phyloP scores from a whole-genome alignment of 1,139 yeast species.

The Yamadazyma trypodendri region DNA sequence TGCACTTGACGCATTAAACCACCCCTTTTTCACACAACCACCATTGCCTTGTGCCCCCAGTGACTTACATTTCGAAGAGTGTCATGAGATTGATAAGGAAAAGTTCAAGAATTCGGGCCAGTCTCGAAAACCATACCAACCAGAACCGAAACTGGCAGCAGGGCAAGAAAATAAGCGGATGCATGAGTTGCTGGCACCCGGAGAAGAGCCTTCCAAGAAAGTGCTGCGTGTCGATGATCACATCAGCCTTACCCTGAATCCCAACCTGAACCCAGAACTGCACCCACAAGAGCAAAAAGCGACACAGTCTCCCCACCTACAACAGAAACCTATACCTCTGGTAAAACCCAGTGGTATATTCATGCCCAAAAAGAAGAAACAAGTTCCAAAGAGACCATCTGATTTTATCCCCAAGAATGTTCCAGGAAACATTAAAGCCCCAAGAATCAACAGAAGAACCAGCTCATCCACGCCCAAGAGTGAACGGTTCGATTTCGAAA shows the following conservation, averaged over 20 bases:
- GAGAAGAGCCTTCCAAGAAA: neutral
- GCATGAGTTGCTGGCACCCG: neutral
- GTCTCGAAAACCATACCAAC: slow-evolving; percentile 1
- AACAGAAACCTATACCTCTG: no score
- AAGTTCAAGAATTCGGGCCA: slow-evolving; percentile 5
- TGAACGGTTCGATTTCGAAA: slow-evolving; percentile 9
- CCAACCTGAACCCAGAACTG: no score
- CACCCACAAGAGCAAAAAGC: no score
- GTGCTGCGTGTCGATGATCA: no score
- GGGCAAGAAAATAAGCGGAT: neutral
- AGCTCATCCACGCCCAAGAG: slow-evolving; percentile 2
- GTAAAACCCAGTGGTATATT: slow-evolving; percentile 7
- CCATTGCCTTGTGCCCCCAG: slow-evolving; percentile 61
- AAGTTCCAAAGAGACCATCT: neutral
- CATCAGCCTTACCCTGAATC: no score
- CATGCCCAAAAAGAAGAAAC: slow-evolving; percentile 11
- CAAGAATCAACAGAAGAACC: neutral
- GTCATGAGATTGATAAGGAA: slow-evolving; percentile 84
- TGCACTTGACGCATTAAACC: slow-evolving; percentile 74
- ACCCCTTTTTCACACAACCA: slow-evolving; percentile 60
- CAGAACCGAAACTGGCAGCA: neutral
- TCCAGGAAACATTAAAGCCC: neutral
- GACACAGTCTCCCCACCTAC: no score
- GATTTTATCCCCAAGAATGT: neutral
- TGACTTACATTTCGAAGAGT: slow-evolving; percentile 69